A percentile compares a stretch with the other conserved stretches of the same genome.
Conservation (phyloP, 2,329 filamentous ascomycete species). For the Aspergillus ruber region DNA sequence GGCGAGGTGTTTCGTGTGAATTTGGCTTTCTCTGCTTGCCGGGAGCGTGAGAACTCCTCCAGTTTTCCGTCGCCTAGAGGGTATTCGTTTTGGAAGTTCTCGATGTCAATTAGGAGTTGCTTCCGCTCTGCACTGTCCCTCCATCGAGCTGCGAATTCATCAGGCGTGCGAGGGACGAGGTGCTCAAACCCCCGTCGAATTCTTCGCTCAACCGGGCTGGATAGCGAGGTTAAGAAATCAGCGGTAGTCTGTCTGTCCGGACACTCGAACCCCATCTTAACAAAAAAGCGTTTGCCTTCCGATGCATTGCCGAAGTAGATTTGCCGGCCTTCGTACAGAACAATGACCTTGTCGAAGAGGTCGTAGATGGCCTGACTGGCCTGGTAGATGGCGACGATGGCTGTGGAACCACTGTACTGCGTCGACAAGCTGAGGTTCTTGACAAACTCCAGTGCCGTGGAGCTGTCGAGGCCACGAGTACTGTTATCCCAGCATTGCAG, state of each 20-base stretch:
- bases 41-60: constrained; percentile 31
- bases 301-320: constrained; percentile 65
- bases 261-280: constrained; percentile 62
- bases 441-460: constrained; percentile 51
- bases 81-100: constrained; percentile 30
- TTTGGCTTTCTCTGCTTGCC: constrained; percentile 36
- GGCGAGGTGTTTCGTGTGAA: constrained; percentile 59
- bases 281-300: constrained; percentile 59
- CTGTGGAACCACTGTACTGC: constrained; percentile 42
- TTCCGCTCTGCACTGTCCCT: constrained; percentile 45
- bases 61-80: constrained; percentile 29
- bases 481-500: constrained; percentile 43
- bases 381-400: constrained; percentile 50
- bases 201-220: constrained; percentile 55
- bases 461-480: constrained; percentile 44
- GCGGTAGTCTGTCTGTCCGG: constrained; percentile 60
- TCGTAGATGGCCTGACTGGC: constrained; percentile 43
- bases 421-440: constrained; percentile 44
- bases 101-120: constrained; percentile 34
- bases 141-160: constrained; percentile 59
- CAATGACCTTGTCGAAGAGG: constrained; percentile 62
- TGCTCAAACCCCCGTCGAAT: constrained; percentile 54
- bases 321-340: constrained; percentile 66
- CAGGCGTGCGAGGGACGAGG: constrained; percentile 58
- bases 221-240: constrained; percentile 64